Conservation (phyloP, 306 rosid genomes). For the Styphnolobium japonicum region DNA sequence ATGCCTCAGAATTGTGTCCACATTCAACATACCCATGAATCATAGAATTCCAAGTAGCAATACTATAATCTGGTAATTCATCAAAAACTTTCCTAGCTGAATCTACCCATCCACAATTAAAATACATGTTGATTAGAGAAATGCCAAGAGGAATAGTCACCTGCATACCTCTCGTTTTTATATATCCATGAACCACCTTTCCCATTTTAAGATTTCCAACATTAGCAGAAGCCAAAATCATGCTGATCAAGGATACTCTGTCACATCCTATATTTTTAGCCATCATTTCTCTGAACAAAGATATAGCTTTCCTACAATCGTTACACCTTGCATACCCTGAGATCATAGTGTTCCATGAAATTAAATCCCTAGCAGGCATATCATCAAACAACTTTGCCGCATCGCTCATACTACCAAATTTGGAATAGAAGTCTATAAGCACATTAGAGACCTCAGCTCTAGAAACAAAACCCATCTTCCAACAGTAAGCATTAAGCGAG, state of each 20-base stretch:
- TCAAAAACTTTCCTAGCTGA: not conserved
- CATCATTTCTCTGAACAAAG: not conserved
- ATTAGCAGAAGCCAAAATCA: not conserved
- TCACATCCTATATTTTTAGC: not conserved
- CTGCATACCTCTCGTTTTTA: not conserved
- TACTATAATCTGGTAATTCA: not conserved
- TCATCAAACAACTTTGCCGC: not conserved
- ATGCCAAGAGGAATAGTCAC: not conserved
- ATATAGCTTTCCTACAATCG: not conserved
- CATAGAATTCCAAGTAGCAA: not conserved
- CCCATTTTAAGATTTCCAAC: not conserved
- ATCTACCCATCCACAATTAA: not conserved
- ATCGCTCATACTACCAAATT: not conserved
- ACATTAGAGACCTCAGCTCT: not conserved
- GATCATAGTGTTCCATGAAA: not conserved
- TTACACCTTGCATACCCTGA: not conserved
- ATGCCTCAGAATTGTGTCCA: not conserved
- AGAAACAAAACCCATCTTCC: not conserved
- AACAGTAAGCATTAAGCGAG: not conserved
- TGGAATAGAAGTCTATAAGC: not conserved
- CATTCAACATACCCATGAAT: constrained; percentile 2
- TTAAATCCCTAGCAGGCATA: not conserved
- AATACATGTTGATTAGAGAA: not conserved
- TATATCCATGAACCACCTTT: not conserved
- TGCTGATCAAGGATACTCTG: not conserved